Evolutionary conservation across 2,329 filamentous ascomycete species (phyloP).

Genomic region (Colletotrichum tropicicola): DNA sequence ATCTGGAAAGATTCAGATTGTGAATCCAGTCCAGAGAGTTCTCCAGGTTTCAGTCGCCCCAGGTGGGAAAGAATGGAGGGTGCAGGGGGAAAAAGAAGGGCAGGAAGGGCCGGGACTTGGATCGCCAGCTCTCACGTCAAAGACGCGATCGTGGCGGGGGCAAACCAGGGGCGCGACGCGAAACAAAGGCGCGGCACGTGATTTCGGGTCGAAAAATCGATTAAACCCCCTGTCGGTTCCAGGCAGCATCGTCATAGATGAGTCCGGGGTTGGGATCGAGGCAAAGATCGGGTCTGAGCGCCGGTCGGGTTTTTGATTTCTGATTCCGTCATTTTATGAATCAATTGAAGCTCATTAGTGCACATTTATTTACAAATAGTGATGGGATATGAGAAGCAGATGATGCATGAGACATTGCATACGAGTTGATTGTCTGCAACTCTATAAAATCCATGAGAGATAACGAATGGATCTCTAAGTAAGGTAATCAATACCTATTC

Average conservation of each 20-base stretch:
- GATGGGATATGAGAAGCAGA: no score
- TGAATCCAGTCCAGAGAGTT: no score
- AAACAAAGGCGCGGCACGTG: slow-evolving; percentile 44
- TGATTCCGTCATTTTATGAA: not conserved
- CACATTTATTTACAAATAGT: no score
- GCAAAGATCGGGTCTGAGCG: not conserved
- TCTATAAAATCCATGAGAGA: no score
- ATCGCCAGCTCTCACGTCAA: not conserved
- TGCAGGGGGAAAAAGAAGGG: not conserved
- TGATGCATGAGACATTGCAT: no score
- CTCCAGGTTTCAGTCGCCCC: no score
- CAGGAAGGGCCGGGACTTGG: not conserved
- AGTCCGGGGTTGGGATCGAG: not conserved
- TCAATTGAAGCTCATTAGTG: not conserved
- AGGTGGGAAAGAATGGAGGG: not conserved
- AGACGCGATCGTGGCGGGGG: slow-evolving; percentile 7
- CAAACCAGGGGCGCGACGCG: slow-evolving; percentile 39
- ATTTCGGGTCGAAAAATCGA: slow-evolving; percentile 21
- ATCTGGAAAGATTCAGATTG: not conserved
- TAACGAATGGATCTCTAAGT: no score
- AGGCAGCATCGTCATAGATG: slow-evolving; percentile 19
- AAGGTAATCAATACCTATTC: not conserved
- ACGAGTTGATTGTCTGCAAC: no score
- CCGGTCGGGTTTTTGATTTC: not conserved
- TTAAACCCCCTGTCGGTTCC: not conserved